Evolutionary conservation across 129 eudicot genomes (phyloP).

Genomic region (Oenanthe sinensis): DNA sequence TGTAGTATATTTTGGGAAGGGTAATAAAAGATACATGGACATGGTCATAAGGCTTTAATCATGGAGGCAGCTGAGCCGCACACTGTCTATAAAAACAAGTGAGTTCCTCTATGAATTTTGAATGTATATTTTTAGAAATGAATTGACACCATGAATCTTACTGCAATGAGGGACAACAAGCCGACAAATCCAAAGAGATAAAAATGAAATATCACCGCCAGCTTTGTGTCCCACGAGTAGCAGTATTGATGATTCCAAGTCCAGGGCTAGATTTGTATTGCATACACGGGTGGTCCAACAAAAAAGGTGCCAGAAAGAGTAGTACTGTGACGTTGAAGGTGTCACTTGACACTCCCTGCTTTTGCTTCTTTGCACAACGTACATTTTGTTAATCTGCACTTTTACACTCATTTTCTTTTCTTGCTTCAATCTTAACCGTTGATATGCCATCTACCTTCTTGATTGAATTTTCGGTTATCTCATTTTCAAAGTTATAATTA

Average conservation of each 20-base stretch:
- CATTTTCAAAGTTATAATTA: no score
- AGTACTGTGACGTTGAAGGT: not conserved
- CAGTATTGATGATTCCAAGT: not conserved
- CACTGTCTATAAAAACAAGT: not conserved
- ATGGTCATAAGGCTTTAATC: not conserved
- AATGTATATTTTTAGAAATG: not conserved
- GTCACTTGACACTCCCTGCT: not conserved
- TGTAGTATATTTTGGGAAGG: slow-evolving; percentile 6
- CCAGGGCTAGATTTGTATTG: not conserved
- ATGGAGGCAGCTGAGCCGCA: not conserved
- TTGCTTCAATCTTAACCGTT: no score
- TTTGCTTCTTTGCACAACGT: not conserved
- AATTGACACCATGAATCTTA: not conserved
- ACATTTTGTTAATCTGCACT: no score
- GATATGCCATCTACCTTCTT: no score
- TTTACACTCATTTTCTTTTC: no score
- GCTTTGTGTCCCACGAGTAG: not conserved
- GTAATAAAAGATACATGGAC: not conserved
- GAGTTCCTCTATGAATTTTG: not conserved
- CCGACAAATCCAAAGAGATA: not conserved
- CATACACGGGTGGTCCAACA: not conserved
- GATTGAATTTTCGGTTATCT: no score
- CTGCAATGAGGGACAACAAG: not conserved
- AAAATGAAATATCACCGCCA: not conserved
- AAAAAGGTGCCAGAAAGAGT: not conserved